A percentile compares a stretch with the other conserved stretches of the same genome.
Evolutionary conservation across 106 monocot species (phyloP).

Genomic region (Apostasia ramifera): DNA sequence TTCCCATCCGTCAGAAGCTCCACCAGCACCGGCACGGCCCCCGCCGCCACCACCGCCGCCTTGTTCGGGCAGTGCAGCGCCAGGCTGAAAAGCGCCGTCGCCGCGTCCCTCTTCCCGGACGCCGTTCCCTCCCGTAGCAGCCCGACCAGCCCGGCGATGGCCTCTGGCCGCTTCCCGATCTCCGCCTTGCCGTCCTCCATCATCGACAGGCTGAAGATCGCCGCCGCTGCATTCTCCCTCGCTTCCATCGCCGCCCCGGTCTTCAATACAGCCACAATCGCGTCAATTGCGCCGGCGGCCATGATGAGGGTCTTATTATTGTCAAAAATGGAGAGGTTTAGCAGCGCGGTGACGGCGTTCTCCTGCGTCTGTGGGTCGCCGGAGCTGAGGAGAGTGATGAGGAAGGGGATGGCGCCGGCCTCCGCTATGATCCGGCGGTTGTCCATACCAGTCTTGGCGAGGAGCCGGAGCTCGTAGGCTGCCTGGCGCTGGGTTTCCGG

Average conservation of each 20-base stretch:
- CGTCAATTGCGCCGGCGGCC: conserved; percentile 29
- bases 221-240: conserved; percentile 49
- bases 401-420: conserved; percentile 47
- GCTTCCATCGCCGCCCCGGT: conserved; percentile 26
- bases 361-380: conserved; percentile 33
- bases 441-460: conserved; percentile 48
- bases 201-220: conserved; percentile 36
- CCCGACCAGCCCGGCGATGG: conserved; percentile 20
- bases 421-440: conserved; percentile 44
- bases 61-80: conserved; percentile 15
- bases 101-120: conserved; percentile 33
- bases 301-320: conserved; percentile 45
- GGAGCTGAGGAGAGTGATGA: conserved; percentile 31
- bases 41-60: conserved; percentile 13
- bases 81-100: conserved; percentile 26
- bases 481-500: conserved; percentile 38
- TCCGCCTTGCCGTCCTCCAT: conserved; percentile 25
- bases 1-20: conserved; percentile 35
- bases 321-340: conserved; percentile 41
- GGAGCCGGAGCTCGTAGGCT: conserved; percentile 43
- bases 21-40: conserved; percentile 30
- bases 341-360: conserved; percentile 31
- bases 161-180: conserved; percentile 26
- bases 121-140: conserved; percentile 26
- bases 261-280: conserved; percentile 23